Evolutionary conservation across 2,329 filamentous ascomycete genomes (phyloP), one percentile per base, ranked within the genome.

Genomic region (Blastomyces emzantsi): DNA sequence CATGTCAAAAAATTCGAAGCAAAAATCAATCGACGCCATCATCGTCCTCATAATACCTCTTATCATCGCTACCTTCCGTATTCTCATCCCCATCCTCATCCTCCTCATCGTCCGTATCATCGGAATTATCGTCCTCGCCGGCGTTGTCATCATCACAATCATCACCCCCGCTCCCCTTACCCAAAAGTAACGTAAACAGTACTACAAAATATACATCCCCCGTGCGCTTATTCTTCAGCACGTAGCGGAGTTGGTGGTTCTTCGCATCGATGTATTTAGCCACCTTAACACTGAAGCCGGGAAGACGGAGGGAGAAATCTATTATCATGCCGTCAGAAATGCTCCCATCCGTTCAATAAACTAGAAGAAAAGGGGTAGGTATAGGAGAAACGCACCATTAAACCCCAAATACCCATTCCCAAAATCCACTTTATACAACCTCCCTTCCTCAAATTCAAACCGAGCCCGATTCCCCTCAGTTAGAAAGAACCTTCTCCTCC

Each of bases 371-470:
- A 4, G 15, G 2, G 22, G 41, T 39, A 15, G 25, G n/a, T 8
- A 7, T 6, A 17, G 15, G 17, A 15, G 6, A 15, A 30, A 55
- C 74, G 62, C 68, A 85, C 83, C 83, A 71, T 87, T 88, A 74
- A 97, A 97, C 75, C 96, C 91, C 56, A 99, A 76, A 76, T 96
- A 97, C 1, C 90, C 89, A 74, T 97, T 97, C 76, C 88, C 96
- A 75, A 99, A 97, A 73, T 90, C 87, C 67, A 81, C 83, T 65
- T 80, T 76, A 75, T 89, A 89, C 64, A 80, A 76, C 66, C 85
- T 78, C 0, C 85, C 86, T 60, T 79, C 78, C 70, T 88, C 84
- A 72, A 88, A 89, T 13, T 76, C 78, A 71, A 87, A 89, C 1
- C 75, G 73, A 66, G 81, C 80, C 67, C 85, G 76, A 63, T 82